These are phyloP conservation scores for Pythium rishiriense DNA, from an alignment of 352 stramenopile genomes.

Conservation along the genomic window DNA sequence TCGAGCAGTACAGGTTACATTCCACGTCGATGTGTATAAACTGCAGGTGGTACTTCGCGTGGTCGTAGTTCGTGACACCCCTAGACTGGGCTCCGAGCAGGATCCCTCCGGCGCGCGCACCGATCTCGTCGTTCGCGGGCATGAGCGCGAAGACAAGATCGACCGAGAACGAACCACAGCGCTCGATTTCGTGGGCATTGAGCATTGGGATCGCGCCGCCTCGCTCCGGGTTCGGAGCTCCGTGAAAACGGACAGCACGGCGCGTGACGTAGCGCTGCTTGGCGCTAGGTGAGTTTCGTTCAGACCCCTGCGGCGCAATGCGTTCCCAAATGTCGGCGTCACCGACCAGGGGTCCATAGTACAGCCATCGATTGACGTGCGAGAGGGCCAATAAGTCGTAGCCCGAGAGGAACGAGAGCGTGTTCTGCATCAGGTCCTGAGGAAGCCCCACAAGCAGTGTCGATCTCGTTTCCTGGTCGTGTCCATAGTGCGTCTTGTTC, in stretches of 20 bases:
- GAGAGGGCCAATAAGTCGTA: slow-evolving; percentile 6
- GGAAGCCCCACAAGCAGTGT: too few species aligned
- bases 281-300: too few species aligned
- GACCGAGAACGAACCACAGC: not conserved
- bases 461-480: too few species aligned
- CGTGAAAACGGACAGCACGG: too few species aligned
- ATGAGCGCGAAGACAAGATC: slow-evolving; percentile 2
- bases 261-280: too few species aligned
- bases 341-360: not conserved
- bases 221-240: too few species aligned
- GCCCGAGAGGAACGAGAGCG: not conserved
- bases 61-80: not conserved
- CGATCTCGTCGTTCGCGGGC: not conserved
- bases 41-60: slow-evolving; percentile 40
- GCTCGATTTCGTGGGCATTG: too few species aligned
- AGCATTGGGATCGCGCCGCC: too few species aligned
- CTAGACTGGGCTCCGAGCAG: slow-evolving; percentile 46
- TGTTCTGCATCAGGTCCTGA: too few species aligned
- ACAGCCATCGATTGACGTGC: not conserved
- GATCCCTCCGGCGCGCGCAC: slow-evolving; percentile 16
- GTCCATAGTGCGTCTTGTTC: too few species aligned
- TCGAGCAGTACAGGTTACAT: slow-evolving; percentile 39
- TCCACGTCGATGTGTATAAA: slow-evolving; percentile 38
- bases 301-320: not conserved
- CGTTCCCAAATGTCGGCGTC: not conserved